Conservation (phyloP, 805 yeast species). For the Lipomyces starkeyi region DNA sequence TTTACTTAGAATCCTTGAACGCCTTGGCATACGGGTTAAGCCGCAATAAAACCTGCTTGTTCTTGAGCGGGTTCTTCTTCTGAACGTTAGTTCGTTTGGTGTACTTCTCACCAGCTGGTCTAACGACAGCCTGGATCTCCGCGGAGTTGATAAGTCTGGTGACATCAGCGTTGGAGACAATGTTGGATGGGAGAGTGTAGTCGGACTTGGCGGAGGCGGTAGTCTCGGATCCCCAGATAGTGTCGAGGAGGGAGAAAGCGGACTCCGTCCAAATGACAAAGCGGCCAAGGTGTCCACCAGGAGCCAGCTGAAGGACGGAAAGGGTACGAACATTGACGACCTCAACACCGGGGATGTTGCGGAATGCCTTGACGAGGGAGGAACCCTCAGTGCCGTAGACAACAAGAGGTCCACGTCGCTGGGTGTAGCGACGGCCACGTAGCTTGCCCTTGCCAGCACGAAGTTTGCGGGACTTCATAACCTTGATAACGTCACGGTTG, state of each 20-base stretch:
- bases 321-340: conserved; percentile 89
- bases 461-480: conserved; percentile 96
- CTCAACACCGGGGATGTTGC: conserved; percentile 99
- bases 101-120: conserved; percentile 93
- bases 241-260: conserved; percentile 96
- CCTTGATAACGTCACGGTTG: conserved; percentile 97
- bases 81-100: conserved; percentile 93
- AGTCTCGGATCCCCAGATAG: conserved; percentile 94
- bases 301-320: conserved; percentile 97
- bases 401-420: conserved; percentile 99
- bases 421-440: conserved; percentile 99
- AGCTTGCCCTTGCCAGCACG: conserved; percentile 99
- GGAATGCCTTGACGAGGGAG: conserved; percentile 97
- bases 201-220: conserved; percentile 83
- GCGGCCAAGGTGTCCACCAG: conserved; percentile 99
- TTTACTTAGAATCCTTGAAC: conserved; percentile 51
- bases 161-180: conserved; percentile 93
- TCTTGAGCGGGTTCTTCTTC: conserved; percentile 99
- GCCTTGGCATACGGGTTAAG: conserved; percentile 99
- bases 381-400: conserved; percentile 93
- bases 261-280: conserved; percentile 99
- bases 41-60: conserved; percentile 97
- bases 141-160: conserved; percentile 98
- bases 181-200: conserved; percentile 92
- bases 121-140: conserved; percentile 96